Conservation (phyloP, 116 monocot species). For the Cymodocea nodosa region DNA sequence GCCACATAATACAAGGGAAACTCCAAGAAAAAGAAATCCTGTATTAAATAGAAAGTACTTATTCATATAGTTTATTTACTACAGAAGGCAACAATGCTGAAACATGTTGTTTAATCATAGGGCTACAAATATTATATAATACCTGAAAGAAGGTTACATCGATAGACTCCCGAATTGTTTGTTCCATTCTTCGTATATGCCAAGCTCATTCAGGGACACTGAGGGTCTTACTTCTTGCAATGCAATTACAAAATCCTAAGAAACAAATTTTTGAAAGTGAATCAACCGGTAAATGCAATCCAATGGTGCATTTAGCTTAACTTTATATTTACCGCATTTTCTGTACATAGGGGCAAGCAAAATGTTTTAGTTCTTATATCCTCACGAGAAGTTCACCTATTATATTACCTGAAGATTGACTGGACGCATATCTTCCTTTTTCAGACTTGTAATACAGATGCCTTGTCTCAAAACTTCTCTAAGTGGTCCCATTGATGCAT, state of each 20-base stretch:
- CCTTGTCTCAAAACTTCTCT: constrained; percentile 76
- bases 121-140: not conserved
- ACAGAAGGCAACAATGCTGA: not conserved
- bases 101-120: not conserved
- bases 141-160: constrained; percentile 16
- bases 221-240: constrained; percentile 86
- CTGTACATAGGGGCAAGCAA: not conserved
- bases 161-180: constrained; percentile 86
- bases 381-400: not conserved
- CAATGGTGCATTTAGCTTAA: too few species aligned
- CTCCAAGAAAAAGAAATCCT: too few species aligned
- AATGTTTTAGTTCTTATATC: not conserved
- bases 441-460: constrained; percentile 61
- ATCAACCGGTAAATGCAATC: not conserved
- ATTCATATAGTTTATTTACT: too few species aligned
- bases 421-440: constrained; percentile 69
- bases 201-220: constrained; percentile 59
- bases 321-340: too few species aligned
- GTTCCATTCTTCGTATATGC: constrained; percentile 85
- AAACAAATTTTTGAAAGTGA: not conserved
- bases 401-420: constrained; percentile 56
- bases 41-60: too few species aligned
- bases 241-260: constrained; percentile 76
- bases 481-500: constrained; percentile 97
- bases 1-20: too few species aligned